Evolutionary conservation across 768 basidiomycete genomes (phyloP).

Genomic region (Suillus cothurnatus): DNA sequence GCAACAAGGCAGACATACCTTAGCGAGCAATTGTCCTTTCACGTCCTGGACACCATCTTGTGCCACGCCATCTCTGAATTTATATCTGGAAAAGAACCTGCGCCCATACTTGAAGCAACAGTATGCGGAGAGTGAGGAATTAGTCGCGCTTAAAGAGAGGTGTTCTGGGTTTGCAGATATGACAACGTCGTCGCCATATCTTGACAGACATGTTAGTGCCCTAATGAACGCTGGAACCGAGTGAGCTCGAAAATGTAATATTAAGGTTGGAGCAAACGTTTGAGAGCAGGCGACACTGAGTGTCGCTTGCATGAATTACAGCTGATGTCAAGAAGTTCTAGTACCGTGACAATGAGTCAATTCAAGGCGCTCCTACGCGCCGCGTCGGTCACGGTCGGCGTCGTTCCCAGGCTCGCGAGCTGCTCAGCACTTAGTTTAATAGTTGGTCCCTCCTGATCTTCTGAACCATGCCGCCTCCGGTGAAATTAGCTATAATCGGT

Average conservation of each 20-base stretch:
- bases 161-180: constrained; percentile 64
- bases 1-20: constrained; percentile 44
- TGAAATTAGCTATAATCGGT: constrained; percentile 91
- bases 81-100: constrained; percentile 71
- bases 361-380: neutral
- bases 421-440: neutral
- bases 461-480: constrained; percentile 24
- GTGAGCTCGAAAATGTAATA: constrained; percentile 21
- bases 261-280: constrained; percentile 35
- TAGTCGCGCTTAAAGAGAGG: constrained; percentile 71
- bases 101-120: constrained; percentile 73
- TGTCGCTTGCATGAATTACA: constrained; percentile 61
- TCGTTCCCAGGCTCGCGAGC: neutral
- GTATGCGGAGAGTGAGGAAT: constrained; percentile 81
- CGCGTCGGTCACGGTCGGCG: neutral
- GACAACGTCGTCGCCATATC: constrained; percentile 80
- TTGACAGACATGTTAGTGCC: constrained; percentile 74
- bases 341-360: neutral
- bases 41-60: constrained; percentile 45
- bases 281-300: constrained; percentile 59
- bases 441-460: neutral
- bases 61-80: constrained; percentile 34
- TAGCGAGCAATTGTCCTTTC: constrained; percentile 69
- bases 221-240: constrained; percentile 64
- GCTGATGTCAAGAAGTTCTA: neutral